Evolutionary conservation across 2,329 filamentous ascomycete species (phyloP).

Genomic region (Verticillium alfalfae): DNA sequence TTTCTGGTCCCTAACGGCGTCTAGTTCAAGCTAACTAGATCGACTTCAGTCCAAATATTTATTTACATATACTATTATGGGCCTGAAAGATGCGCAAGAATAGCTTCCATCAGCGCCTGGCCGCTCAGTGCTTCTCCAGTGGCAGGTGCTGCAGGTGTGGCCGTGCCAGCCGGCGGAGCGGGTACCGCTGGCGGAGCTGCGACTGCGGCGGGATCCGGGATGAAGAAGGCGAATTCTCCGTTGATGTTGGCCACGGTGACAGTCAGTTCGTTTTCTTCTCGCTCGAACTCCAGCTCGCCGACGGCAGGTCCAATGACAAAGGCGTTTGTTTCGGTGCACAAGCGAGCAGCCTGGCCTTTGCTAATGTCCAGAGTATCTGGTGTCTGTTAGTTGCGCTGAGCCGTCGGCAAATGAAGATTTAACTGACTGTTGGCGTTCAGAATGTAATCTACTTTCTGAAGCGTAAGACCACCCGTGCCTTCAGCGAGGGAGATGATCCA

Average conservation of each 20-base stretch:
- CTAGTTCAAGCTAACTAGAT: too few species aligned
- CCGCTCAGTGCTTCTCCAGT: not conserved
- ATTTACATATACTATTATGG: not conserved
- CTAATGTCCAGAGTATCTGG: slow-evolving; percentile 27
- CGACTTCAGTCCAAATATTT: too few species aligned
- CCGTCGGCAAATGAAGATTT: not conserved
- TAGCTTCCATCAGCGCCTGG: not conserved
- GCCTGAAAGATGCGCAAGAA: not conserved
- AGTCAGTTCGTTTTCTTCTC: slow-evolving; percentile 31
- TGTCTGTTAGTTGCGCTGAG: not conserved
- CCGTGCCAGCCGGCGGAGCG: slow-evolving; percentile 1
- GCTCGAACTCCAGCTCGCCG: slow-evolving; percentile 35
- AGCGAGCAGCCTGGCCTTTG: slow-evolving; percentile 25
- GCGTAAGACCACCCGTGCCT: slow-evolving; percentile 22
- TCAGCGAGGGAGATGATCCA: slow-evolving; percentile 26
- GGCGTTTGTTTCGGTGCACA: slow-evolving; percentile 25
- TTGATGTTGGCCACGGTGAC: slow-evolving; percentile 22
- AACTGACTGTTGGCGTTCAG: slow-evolving; percentile 25
- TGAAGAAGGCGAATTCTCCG: slow-evolving; percentile 26
- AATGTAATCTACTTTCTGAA: slow-evolving; percentile 34
- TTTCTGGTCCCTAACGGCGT: too few species aligned
- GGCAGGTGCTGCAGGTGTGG: slow-evolving; percentile 1
- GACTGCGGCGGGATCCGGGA: slow-evolving; percentile 17
- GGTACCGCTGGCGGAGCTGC: not conserved
- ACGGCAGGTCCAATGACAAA: slow-evolving; percentile 28